Percentiles rank a stretch among this genome's conserved stretches.
Conservation (phyloP, 2,329 filamentous ascomycete genomes). For the Pyricularia grisea region DNA sequence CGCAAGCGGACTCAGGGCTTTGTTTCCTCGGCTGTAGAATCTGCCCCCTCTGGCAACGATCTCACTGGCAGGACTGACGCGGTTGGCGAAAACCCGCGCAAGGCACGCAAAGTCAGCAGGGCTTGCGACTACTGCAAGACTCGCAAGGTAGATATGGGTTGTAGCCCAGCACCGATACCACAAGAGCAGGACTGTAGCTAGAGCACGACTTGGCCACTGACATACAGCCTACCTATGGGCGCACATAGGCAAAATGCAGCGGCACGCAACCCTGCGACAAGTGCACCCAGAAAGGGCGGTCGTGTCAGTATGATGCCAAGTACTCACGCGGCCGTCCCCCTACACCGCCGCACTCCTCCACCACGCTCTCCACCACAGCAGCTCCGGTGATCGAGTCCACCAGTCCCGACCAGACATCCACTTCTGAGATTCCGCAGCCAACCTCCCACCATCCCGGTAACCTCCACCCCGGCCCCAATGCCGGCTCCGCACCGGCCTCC, state of each 20-base stretch:
- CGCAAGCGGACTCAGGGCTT: neutral
- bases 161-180: too few relatives aligned
- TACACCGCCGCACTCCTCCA: neutral
- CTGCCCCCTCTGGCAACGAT: neutral
- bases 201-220: too few relatives aligned
- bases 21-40: neutral
- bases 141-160: neutral
- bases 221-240: too few relatives aligned
- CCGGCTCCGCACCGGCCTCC: neutral
- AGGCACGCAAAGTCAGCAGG: constrained; percentile 1
- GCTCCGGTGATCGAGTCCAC: neutral
- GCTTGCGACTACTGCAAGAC: constrained; percentile 4
- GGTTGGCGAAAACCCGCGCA: neutral
- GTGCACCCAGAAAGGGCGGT: neutral
- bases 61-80: neutral
- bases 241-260: neutral
- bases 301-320: neutral
- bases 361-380: neutral
- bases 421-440: neutral
- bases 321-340: neutral
- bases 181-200: too few relatives aligned
- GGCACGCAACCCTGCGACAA: neutral
- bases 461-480: neutral
- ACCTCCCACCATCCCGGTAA: neutral
- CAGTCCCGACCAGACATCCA: neutral